These are phyloP conservation scores for Dioscorea dumetorum DNA, from an alignment of 106 monocot species.

Conservation along the genomic window DNA sequence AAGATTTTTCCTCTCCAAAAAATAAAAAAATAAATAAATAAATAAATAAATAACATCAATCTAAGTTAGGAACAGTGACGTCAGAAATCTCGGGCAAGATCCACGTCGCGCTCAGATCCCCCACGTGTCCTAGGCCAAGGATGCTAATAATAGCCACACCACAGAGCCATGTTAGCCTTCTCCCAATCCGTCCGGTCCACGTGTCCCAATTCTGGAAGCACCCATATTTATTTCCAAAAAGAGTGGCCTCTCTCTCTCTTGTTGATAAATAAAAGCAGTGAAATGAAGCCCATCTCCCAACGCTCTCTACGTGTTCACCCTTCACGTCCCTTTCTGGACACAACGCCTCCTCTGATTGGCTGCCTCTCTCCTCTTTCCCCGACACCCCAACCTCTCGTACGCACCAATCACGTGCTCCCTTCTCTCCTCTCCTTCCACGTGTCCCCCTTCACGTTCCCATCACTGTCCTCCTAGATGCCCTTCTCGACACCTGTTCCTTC, in stretches of 20 bases:
- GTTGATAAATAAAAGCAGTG: too few relatives aligned
- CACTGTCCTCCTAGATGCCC: background rate
- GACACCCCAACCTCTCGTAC: background rate
- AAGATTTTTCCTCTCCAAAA: too few relatives aligned
- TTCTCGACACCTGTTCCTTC: background rate
- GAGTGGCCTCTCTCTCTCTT: background rate
- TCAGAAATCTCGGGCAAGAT: background rate
- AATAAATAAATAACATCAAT: too few relatives aligned
- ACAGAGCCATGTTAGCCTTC: background rate
- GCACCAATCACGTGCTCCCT: slow-evolving; percentile 5
- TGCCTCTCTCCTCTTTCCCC: background rate
- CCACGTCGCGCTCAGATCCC: background rate
- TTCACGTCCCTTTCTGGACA: background rate
- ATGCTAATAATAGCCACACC: background rate
- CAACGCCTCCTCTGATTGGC: background rate
- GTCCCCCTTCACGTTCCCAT: background rate
- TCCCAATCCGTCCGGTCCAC: background rate
- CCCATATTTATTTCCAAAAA: background rate
- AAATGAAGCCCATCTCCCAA: too few relatives aligned
- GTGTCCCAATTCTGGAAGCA: background rate
- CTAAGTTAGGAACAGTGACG: background rate
- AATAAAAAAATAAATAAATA: too few relatives aligned
- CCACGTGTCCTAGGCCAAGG: background rate
- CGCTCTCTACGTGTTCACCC: background rate
- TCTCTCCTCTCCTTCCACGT: background rate